These are phyloP conservation scores for Saturnispora zaruensis DNA, from an alignment of 805 yeast species.

Conservation along the genomic window DNA sequence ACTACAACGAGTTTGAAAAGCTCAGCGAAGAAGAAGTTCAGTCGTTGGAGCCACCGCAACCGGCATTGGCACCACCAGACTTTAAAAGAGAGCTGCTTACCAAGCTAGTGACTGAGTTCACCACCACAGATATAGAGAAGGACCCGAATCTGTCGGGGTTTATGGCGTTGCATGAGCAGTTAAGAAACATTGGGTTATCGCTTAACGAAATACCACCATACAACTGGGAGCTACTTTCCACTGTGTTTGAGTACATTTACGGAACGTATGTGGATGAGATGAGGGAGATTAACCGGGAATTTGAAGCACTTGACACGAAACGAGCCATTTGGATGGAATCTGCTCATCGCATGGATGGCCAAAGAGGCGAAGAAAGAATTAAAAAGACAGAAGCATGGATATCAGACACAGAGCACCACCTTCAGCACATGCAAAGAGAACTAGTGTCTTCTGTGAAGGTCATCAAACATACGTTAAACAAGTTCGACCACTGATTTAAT, in stretches of 20 bases:
- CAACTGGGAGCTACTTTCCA: slow-evolving; percentile 21
- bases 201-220: slow-evolving; percentile 14
- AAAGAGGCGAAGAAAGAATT: slow-evolving; percentile 16
- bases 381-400: slow-evolving; percentile 17
- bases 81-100: neutral
- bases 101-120: neutral
- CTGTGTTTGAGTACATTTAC: slow-evolving; percentile 19
- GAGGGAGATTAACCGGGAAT: slow-evolving; percentile 15
- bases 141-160: slow-evolving; percentile 8
- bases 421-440: slow-evolving; percentile 14
- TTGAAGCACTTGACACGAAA: slow-evolving; percentile 17
- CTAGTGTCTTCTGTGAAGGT: slow-evolving; percentile 16
- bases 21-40: neutral
- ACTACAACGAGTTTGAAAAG: neutral
- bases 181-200: slow-evolving; percentile 7
- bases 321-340: slow-evolving; percentile 23
- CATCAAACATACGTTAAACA: slow-evolving; percentile 18
- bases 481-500: slow-evolving; percentile 5
- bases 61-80: neutral
- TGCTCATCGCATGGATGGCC: slow-evolving; percentile 19
- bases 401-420: slow-evolving; percentile 12
- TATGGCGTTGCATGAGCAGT: slow-evolving; percentile 1
- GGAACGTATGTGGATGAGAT: slow-evolving; percentile 18
- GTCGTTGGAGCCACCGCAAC: neutral
- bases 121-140: neutral